These are phyloP conservation scores for Geotrichum cucujoidarum DNA, from an alignment of 1,139 yeast genomes.

Conservation along the genomic window DNA sequence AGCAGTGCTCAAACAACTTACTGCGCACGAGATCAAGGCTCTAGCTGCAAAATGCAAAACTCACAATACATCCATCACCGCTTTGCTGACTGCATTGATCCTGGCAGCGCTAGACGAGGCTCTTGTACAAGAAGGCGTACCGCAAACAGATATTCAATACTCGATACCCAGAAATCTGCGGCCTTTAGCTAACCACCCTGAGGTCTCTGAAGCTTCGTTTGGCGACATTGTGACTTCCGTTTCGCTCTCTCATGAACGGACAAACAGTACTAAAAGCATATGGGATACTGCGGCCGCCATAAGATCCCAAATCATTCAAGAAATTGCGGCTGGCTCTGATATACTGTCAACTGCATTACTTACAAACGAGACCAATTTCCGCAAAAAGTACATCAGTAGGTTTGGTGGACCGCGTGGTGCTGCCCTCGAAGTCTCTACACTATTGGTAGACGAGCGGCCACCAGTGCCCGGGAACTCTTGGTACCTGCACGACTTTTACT, in stretches of 20 bases:
- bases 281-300: background rate
- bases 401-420: constrained; percentile 6
- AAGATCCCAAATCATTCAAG: background rate
- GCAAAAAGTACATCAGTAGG: constrained; percentile 4
- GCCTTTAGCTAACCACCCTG: background rate
- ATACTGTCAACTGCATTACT: background rate
- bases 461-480: background rate
- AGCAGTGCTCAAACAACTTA: background rate
- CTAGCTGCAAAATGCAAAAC: constrained; percentile 2
- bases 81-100: background rate
- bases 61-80: constrained; percentile 6
- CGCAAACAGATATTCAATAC: background rate
- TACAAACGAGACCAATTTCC: background rate
- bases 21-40: background rate
- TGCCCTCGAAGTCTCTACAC: constrained; percentile 11
- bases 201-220: background rate
- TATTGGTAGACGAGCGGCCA: constrained; percentile 1
- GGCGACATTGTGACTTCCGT: background rate
- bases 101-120: constrained; percentile 1
- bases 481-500: constrained; percentile 4
- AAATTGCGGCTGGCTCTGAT: background rate
- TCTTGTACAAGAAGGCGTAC: background rate
- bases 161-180: constrained; percentile 11
- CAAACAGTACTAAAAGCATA: background rate
- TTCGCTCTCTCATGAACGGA: background rate